phyloP scores from a whole-genome alignment of 108 stramenopile genomes.

The Cyclostephanos tholiformis region DNA sequence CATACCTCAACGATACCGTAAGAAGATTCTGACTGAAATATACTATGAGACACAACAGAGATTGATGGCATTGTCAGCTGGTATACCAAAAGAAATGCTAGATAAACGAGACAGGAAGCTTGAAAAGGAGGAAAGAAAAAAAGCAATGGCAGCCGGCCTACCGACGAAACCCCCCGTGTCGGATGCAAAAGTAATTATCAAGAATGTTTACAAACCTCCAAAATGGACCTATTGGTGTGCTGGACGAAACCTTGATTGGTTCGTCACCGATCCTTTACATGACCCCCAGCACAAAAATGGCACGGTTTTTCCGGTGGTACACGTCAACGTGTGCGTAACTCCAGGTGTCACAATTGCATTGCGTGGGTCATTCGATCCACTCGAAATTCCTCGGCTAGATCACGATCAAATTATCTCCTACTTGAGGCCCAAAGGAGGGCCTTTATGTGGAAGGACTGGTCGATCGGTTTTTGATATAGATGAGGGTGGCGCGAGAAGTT shows the following conservation, averaged over 20 bases:
- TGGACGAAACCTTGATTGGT: conserved; percentile 49
- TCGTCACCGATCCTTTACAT: conserved; percentile 35
- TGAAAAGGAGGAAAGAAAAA: neutral
- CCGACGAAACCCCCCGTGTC: too few relatives aligned
- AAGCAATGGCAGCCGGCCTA: neutral
- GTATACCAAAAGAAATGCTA: neutral
- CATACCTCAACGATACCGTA: conserved; percentile 18
- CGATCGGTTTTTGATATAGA: conserved; percentile 26
- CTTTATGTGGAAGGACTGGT: conserved; percentile 25
- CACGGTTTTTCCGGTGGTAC: conserved; percentile 30
- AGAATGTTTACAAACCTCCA: conserved; percentile 25
- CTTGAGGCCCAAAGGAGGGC: conserved; percentile 14
- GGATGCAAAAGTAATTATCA: conserved; percentile 1
- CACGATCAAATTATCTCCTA: conserved; percentile 39
- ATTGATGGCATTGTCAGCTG: neutral
- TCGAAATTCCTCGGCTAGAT: conserved; percentile 33
- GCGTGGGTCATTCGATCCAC: conserved; percentile 27
- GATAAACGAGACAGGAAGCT: conserved; percentile 7
- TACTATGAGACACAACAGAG: neutral
- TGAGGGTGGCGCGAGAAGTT: conserved; percentile 11
- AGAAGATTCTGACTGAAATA: conserved; percentile 15
- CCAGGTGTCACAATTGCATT: conserved; percentile 45
- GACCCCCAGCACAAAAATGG: conserved; percentile 41
- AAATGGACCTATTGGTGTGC: conserved; percentile 54
- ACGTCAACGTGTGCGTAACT: conserved; percentile 43